Conservation (phyloP, 2,329 filamentous ascomycete species). For the Pseudocercospora cruenta region DNA sequence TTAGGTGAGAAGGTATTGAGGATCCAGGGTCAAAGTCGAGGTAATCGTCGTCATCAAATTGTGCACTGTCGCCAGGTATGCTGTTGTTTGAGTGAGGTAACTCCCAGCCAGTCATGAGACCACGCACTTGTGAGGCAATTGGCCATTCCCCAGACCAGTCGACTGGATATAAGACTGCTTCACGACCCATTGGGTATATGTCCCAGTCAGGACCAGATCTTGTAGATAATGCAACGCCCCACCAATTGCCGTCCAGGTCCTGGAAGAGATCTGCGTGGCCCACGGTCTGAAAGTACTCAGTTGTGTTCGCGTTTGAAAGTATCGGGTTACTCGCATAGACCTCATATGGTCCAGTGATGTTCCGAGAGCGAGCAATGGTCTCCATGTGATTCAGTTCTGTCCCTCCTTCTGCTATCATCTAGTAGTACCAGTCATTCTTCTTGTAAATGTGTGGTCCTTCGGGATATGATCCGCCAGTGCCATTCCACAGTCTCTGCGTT, state of each 20-base stretch:
- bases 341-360: slow-evolving; percentile 41
- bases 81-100: slow-evolving; percentile 43
- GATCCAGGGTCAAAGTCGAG: slow-evolving; percentile 53
- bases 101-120: slow-evolving; percentile 49
- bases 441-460: slow-evolving; percentile 46
- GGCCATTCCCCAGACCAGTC: slow-evolving; percentile 53
- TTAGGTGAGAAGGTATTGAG: slow-evolving; percentile 57
- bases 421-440: slow-evolving; percentile 44
- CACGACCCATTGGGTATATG: slow-evolving; percentile 59
- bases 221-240: slow-evolving; percentile 54
- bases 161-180: slow-evolving; percentile 54
- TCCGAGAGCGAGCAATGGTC: slow-evolving; percentile 44
- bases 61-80: slow-evolving; percentile 48
- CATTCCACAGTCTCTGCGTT: slow-evolving; percentile 41
- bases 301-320: slow-evolving; percentile 32
- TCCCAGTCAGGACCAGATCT: slow-evolving; percentile 48
- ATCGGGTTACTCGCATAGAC: slow-evolving; percentile 33
- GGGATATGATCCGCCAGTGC: slow-evolving; percentile 39
- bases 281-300: slow-evolving; percentile 52
- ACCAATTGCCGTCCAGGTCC: slow-evolving; percentile 57
- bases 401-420: slow-evolving; percentile 44
- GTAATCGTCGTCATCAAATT: slow-evolving; percentile 48
- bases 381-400: slow-evolving; percentile 46
- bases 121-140: slow-evolving; percentile 47
- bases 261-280: slow-evolving; percentile 63